phyloP scores from a whole-genome alignment of 768 basidiomycete species.

The Boletus rubropictus region DNA sequence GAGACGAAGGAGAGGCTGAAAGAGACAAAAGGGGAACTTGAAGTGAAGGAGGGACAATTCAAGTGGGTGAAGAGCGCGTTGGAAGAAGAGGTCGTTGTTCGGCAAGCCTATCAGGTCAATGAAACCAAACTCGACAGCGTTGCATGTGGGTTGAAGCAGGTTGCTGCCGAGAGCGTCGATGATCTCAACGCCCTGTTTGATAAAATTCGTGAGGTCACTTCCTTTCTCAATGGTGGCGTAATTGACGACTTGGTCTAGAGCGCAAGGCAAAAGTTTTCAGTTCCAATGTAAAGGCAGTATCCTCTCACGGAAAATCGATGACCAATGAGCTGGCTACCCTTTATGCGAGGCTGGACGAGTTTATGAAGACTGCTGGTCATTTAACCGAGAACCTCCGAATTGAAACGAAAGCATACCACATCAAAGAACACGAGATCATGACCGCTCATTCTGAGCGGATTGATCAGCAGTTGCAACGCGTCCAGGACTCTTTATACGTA shows the following conservation, averaged over 20 bases:
- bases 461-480: constrained; percentile 49
- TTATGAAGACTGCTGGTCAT: constrained; percentile 52
- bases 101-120: constrained; percentile 70
- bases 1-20: constrained; percentile 52
- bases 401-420: constrained; percentile 53
- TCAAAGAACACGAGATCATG: constrained; percentile 51
- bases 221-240: background rate
- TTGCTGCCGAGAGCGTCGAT: constrained; percentile 59
- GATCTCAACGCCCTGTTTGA: constrained; percentile 71
- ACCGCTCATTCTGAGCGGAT: constrained; percentile 47
- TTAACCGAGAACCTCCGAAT: constrained; percentile 47
- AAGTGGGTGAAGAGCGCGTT: constrained; percentile 51
- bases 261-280: constrained; percentile 62
- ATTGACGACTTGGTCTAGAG: constrained; percentile 40
- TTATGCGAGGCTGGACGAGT: constrained; percentile 53
- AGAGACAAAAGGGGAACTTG: constrained; percentile 47
- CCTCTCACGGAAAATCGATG: constrained; percentile 56
- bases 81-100: constrained; percentile 74
- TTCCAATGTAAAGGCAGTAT: constrained; percentile 61
- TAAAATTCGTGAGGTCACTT: constrained; percentile 64
- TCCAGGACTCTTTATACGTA: constrained; percentile 46
- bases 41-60: constrained; percentile 52
- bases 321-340: constrained; percentile 48
- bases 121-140: constrained; percentile 69
- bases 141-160: constrained; percentile 60